phyloP scores from a whole-genome alignment of 1,284 basidiomycete species.

The Papiliotrema fonsecae region DNA sequence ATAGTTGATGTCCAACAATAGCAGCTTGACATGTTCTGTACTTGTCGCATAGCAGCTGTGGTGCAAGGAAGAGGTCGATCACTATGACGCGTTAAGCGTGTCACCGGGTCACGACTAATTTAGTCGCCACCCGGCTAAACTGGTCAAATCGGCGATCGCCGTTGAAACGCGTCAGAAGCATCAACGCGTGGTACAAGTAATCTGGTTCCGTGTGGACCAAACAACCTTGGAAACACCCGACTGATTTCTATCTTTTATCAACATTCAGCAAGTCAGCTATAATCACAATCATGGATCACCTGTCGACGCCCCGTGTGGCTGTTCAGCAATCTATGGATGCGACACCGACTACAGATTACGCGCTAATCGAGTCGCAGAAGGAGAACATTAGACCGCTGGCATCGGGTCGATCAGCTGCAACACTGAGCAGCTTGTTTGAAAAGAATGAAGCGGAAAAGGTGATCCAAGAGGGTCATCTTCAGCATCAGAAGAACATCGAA shows the following conservation, averaged over 20 bases:
- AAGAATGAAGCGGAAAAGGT: slow-evolving; percentile 47
- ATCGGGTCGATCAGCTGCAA: slow-evolving; percentile 55
- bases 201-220: neutral
- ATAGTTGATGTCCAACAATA: neutral
- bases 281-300: neutral
- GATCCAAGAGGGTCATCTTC: slow-evolving; percentile 47
- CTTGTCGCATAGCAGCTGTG: too few relatives aligned
- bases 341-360: slow-evolving; percentile 48
- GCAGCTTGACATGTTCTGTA: too few relatives aligned
- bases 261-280: neutral
- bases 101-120: too few relatives aligned
- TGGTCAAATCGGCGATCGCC: too few relatives aligned
- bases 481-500: slow-evolving; percentile 44
- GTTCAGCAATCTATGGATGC: neutral
- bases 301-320: neutral
- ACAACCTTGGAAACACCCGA: neutral
- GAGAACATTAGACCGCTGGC: slow-evolving; percentile 58
- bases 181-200: neutral
- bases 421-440: slow-evolving; percentile 51
- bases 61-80: too few relatives aligned
- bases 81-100: too few relatives aligned
- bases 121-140: too few relatives aligned
- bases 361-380: slow-evolving; percentile 54
- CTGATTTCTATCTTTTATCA: neutral
- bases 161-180: neutral